A percentile compares a stretch with the other conserved stretches of the same genome.
Evolutionary conservation across 2,329 filamentous ascomycete species (phyloP).

Genomic region (Clonostachys chloroleuca): DNA sequence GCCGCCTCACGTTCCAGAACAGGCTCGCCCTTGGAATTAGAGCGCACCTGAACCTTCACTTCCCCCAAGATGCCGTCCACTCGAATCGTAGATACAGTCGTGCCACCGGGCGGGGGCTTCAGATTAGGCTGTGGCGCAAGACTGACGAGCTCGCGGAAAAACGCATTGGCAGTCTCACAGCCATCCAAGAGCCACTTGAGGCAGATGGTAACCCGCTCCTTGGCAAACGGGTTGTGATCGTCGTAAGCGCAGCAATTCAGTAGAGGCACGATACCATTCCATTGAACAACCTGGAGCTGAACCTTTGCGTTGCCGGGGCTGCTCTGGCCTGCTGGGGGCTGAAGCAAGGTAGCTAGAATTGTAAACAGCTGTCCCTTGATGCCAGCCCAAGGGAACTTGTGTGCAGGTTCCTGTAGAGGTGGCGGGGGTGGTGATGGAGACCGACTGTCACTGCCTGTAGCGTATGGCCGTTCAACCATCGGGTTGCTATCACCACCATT

Average conservation of each 20-base stretch:
- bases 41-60: slow-evolving; percentile 48
- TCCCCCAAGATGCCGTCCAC: slow-evolving; percentile 54
- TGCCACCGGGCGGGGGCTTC: slow-evolving; percentile 23
- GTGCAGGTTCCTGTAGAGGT: slow-evolving; percentile 56
- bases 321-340: slow-evolving; percentile 64
- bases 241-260: slow-evolving; percentile 89
- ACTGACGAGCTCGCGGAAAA: slow-evolving; percentile 60
- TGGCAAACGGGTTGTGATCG: slow-evolving; percentile 89
- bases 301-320: slow-evolving; percentile 68
- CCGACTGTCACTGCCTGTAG: slow-evolving; percentile 12
- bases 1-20: slow-evolving; percentile 26
- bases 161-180: slow-evolving; percentile 67
- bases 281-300: slow-evolving; percentile 80
- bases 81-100: slow-evolving; percentile 36
- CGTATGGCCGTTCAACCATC: slow-evolving; percentile 62
- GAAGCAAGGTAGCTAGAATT: slow-evolving; percentile 83
- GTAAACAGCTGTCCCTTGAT: slow-evolving; percentile 92
- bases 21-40: slow-evolving; percentile 13
- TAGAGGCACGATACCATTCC: slow-evolving; percentile 82
- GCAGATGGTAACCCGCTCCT: slow-evolving; percentile 84
- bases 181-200: slow-evolving; percentile 80
- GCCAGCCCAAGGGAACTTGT: slow-evolving; percentile 63
- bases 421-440: slow-evolving; percentile 31
- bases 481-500: slow-evolving; percentile 19
- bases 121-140: slow-evolving; percentile 32